Evolutionary conservation across 805 yeast species (phyloP), one percentile per base, ranked within the genome.

Genomic region (Candida orba): DNA sequence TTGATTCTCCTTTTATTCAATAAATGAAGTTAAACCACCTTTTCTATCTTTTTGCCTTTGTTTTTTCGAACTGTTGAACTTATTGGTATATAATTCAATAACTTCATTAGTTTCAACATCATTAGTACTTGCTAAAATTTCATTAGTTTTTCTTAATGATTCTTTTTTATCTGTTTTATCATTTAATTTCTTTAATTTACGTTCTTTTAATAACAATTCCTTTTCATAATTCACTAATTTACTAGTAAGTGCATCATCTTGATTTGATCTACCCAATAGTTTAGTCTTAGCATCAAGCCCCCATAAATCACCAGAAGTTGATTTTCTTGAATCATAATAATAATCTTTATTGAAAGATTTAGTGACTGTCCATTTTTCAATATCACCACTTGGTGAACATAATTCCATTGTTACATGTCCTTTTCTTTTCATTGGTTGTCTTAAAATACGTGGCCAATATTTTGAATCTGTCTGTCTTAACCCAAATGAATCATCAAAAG

Each of bases 271-370:
- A 4, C 69, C 66, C 38, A 59, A 58, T 3, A 65, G 52, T 25
- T 69, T 72, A 3, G 77, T 68, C 58, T 83, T 84, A 3, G 80
- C 80, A 31, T 74, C 84, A 34, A 80, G 62, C 0, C 84, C 81
- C 99, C 98, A 93, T 41, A 81, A 64, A 59, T 93, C 99, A 20
- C 96, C 96, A 57, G 76, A 75, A n/a, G 63, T 63, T 0, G 87
- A 77, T 60, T 93, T 91, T 43, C 97, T 72, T 0, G 96, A 96
- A 66, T 93, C 98, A 57, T 86, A 95, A 53, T 87, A 93, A 3
- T 70, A 78, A 48, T 78, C 83, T 48, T 78, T 78, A 6, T 87
- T 84, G 43, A 76, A 71, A 17, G 95, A 79, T 59, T 81, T 84
- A 0, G 97, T 83, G 3, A 93, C 75, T 14, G 81, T 81, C 96